Base-by-base conservation (phyloP, 371 early-diverging fungal species). In the Mucor velutinosus region DNA sequence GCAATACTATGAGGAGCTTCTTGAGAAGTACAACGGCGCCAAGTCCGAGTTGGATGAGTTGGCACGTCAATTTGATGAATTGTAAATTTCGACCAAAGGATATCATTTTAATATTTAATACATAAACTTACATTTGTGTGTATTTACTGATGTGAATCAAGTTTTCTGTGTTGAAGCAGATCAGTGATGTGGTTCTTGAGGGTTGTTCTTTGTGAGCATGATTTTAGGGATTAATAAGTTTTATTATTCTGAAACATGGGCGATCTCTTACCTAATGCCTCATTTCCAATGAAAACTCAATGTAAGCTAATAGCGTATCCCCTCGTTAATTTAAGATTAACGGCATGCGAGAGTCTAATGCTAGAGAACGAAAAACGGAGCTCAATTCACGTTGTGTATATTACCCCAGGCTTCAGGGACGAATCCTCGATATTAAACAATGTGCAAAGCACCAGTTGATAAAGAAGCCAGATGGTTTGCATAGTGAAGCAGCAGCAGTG, bases 11-110 rank as follows among this genome's bases (percentile, higher is more conserved):
- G 90, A 92, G 65, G 89, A 89, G 33, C 73, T 88, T 43, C 66
- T 73, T 60, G 85, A 84, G 41, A 90, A 92, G 77, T 87, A 84
- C 76, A 75, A 77, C 39, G 66, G 74, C 29, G 75, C 83, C 76
- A 92, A 93, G 88, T 58, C 76, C 55, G 93, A 94, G 73, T 80
- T 92, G 64, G 94, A 94, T 37, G 87, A 89, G 55, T 85, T 92
- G 66, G 77, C 91, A 66, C 87, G 87, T 74, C 82, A 85, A 53
- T 85, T 94, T 65, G 92, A 91, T 32, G 92, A 90, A 29, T 76
- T 92, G 76, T 93, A 89, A 81, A 71, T 43, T 47, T 27, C 15
- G 41, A 58, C 25, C 25, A 51, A 51, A 51, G 51, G 25, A 51
- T 25, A 51, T 25, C 51, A 51, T 51, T 51, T 23, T 51, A 23